phyloP scores from a whole-genome alignment of 805 yeast species.

The Wickerhamomyces pijperi region DNA sequence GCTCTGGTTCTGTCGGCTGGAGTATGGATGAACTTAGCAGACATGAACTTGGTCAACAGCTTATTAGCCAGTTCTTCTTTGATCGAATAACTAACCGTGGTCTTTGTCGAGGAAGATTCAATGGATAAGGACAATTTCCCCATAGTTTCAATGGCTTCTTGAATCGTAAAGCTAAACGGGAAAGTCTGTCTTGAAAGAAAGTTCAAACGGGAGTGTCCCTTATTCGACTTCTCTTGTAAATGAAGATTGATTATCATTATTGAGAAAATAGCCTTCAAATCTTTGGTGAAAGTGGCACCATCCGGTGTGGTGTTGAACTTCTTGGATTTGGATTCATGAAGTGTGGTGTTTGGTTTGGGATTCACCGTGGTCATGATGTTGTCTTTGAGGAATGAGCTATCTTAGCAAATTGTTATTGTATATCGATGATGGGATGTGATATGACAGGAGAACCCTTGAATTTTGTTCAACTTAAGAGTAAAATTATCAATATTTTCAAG shows the following conservation, averaged over 20 bases:
- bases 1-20: slow-evolving; percentile 64
- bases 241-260: slow-evolving; percentile 34
- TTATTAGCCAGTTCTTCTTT: slow-evolving; percentile 36
- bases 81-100: slow-evolving; percentile 44
- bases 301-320: slow-evolving; percentile 38
- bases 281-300: slow-evolving; percentile 43
- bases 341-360: slow-evolving; percentile 7
- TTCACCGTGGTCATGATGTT: neutral
- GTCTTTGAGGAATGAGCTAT: too few species aligned
- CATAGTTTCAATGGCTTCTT: slow-evolving; percentile 45
- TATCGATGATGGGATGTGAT: too few species aligned
- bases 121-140: slow-evolving; percentile 33
- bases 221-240: slow-evolving; percentile 22
- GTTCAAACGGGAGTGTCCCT: slow-evolving; percentile 15
- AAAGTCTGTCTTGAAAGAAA: slow-evolving; percentile 21
- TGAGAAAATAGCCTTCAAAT: slow-evolving; percentile 50
- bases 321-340: slow-evolving; percentile 32
- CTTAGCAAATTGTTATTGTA: too few species aligned
- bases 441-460: too few species aligned
- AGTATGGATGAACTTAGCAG: slow-evolving; percentile 55
- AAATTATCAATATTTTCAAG: too few species aligned
- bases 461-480: too few species aligned
- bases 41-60: slow-evolving; percentile 40
- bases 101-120: slow-evolving; percentile 37
- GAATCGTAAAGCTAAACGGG: slow-evolving; percentile 43